Conservation (phyloP, 2,329 filamentous ascomycete species). For the Colletotrichum tanaceti region DNA sequence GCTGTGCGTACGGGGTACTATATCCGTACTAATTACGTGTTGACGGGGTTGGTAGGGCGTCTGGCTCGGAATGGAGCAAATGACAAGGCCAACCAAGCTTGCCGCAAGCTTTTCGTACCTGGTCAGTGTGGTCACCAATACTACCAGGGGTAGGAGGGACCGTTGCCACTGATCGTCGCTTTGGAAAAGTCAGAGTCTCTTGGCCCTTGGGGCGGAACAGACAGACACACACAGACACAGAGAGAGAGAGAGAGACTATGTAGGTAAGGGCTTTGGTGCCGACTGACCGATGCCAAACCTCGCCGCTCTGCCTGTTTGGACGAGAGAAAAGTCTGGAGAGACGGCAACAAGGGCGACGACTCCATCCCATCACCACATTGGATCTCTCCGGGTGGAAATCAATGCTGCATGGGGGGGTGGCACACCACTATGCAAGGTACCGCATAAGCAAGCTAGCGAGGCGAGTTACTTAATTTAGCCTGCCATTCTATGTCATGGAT, state of each 20-base stretch:
- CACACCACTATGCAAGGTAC: slow-evolving; percentile 20
- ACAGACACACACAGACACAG: not conserved
- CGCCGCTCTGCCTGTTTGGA: not conserved
- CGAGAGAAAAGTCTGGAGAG: slow-evolving; percentile 8
- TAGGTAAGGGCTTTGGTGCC: slow-evolving; percentile 1
- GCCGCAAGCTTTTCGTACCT: not conserved
- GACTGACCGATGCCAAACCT: not conserved
- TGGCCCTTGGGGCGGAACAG: not conserved
- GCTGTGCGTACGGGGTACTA: not conserved
- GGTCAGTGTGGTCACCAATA: not conserved
- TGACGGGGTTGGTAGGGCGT: not conserved
- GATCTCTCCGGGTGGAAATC: slow-evolving; percentile 23
- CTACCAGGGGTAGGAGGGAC: not conserved
- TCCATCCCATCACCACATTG: slow-evolving; percentile 31
- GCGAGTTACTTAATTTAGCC: slow-evolving; percentile 35
- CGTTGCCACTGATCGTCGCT: slow-evolving; percentile 34
- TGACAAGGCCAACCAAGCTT: slow-evolving; percentile 24
- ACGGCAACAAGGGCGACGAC: slow-evolving; percentile 15
- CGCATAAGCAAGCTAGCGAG: slow-evolving; percentile 9
- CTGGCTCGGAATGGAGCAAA: slow-evolving; percentile 24
- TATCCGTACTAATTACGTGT: too few relatives aligned
- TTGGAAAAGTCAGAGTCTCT: not conserved
- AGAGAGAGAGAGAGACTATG: not conserved
- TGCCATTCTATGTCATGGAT: too few relatives aligned
- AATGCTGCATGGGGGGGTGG: not conserved